Evolutionary conservation across 306 rosid species (phyloP).

Genomic region (Dalbergia oliveri): DNA sequence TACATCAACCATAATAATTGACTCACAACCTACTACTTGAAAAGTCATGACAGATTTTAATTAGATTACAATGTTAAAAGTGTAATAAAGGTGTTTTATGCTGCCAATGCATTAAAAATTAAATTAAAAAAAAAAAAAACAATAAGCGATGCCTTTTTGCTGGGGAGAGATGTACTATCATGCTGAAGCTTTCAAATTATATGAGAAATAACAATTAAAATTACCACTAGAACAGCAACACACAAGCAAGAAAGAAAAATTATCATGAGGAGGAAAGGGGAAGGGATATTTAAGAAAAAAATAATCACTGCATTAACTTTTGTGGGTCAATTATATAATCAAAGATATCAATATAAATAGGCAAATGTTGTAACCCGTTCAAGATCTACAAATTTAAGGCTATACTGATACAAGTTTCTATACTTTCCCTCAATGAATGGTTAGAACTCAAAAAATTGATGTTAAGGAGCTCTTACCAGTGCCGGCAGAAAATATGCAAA

Average conservation of each 20-base stretch:
- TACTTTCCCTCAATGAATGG: constrained; percentile 46
- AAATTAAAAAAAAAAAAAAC: background rate
- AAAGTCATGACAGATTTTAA: too few relatives aligned
- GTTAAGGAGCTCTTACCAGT: constrained; percentile 48
- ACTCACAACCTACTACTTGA: too few relatives aligned
- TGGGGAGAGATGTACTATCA: background rate
- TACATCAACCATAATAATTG: too few relatives aligned
- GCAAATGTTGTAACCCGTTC: constrained; percentile 20
- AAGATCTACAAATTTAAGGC: constrained; percentile 3
- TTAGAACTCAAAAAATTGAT: constrained; percentile 58
- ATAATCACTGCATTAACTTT: constrained; percentile 25
- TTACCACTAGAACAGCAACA: background rate
- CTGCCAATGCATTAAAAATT: too few relatives aligned
- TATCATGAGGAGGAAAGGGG: background rate
- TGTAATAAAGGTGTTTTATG: too few relatives aligned
- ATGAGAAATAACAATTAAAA: background rate
- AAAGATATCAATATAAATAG: constrained; percentile 21
- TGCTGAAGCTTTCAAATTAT: background rate
- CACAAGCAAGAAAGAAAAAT: background rate
- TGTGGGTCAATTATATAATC: constrained; percentile 25
- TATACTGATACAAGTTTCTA: constrained; percentile 50
- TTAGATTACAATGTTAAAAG: too few relatives aligned
- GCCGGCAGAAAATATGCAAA: constrained; percentile 49
- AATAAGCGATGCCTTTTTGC: background rate
- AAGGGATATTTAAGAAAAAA: background rate